Evolutionary conservation across 2,329 filamentous ascomycete genomes (phyloP), one percentile per base, ranked within the genome.

Genomic region (Furcasterigmium furcatum): DNA sequence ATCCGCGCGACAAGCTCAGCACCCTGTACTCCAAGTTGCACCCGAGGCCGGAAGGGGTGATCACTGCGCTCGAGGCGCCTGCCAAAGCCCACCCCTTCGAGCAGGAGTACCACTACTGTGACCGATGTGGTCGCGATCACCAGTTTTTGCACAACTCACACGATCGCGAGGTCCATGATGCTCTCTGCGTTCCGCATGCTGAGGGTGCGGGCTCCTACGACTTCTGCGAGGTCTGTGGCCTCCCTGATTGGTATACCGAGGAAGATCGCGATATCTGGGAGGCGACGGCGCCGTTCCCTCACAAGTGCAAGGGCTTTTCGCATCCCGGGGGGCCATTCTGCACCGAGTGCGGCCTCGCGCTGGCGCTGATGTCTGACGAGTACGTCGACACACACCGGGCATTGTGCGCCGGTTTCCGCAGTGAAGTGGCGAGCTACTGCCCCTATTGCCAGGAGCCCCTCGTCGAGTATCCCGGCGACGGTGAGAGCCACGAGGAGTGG

Each of bases 61-160:
- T 13, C 29, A 16, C 16, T 18, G 10, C 30, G 4, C 48, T 34
- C 25, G n/a, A 5, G n/a, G 43, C 44, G 13, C 52, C 52, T 5
- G 16, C 41, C 5, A 48, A 39, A 25, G 51, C 50, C 13, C 45
- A 27, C 20, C 13, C 34, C 7, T 43, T 48, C 19, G 55, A 58
- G 41, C 36, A 24, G 21, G 41, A 43, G 9, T 57, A 53, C 39
- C 25, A 19, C 5, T 57, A 51, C 46, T 58, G 55, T 41, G 55
- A 58, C 30, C 55, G 55, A 19, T 58, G 55, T 27, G 48, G 55
- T 12, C 51, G 55, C 9, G 46, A 56, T 38, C 55, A 58, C 38
- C 25, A n/a, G 3, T 16, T 35, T n/a, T 45, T 56, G 25, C 38
- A 32, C 22, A 30, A 41, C 18, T 38, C 27, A 7, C 34, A 18